Evolutionary conservation across 352 stramenopile genomes (phyloP), one percentile per base, ranked within the genome.

Genomic region (Bremia lactucae): DNA sequence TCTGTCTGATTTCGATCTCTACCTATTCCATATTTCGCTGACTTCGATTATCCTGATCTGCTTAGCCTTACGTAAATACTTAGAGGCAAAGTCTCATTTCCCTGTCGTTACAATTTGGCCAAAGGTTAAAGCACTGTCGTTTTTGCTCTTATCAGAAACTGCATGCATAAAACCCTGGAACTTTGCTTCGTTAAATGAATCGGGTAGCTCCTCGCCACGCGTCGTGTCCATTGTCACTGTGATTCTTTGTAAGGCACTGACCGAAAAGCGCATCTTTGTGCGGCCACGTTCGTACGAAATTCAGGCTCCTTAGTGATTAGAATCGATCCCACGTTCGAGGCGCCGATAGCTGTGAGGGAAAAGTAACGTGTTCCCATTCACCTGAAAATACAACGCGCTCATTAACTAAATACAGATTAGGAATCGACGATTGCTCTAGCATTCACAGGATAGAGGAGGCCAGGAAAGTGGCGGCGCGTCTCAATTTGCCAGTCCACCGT

Each of bases 251-350:
- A 38, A 82, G 45, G 35, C 67, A 85, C 40, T 75, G 55, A 25
- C 72, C 72, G 10, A 79, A 53, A 8, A 75, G 48, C 29, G 36
- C 2, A 26, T 87, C 71, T 41, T n/a, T 89, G 76, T 3, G 51
- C 59, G 34, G 60, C 62, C 24, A 64, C 72, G 43, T 90, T 90
- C 0, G 70, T 80, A 34, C 58, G 49, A 24, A 87, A 72, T 14
- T 83, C 62, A 1, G 73, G 72, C 42, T 93, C 80, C 20, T 76
- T 72, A 16, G 61, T 58, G 13, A 93, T 46, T 9, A 63, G 59
- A 56, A 93, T 91, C 7, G 78, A 91, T 15, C 81, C 81, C 4
- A 93, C 81, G 36, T 93, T 93, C 9, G 78, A 85, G 13, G 81
- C 81, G 13, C 81, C 81, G n/a, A 93, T 78, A 21, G 79, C 77